Percentiles rank a stretch among this genome's conserved stretches.
Evolutionary conservation across 495 filamentous ascomycete species (phyloP).

Genomic region (Platismatia glauca): DNA sequence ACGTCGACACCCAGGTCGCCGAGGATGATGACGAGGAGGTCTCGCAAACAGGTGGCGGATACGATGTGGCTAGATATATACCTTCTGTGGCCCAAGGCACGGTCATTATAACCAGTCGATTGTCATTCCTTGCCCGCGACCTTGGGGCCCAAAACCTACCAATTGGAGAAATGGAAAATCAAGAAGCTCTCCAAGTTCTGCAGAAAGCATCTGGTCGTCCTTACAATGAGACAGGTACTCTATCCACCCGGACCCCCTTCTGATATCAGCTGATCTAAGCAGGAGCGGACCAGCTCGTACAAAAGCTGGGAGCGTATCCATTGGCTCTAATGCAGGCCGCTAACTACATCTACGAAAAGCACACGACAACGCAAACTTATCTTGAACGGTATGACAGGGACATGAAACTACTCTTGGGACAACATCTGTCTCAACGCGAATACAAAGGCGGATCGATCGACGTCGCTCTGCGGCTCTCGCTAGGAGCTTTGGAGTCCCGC

Average conservation of each 20-base stretch:
- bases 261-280: not conserved
- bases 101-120: not conserved
- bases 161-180: constrained; percentile 1
- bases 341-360: not conserved
- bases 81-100: constrained; percentile 1
- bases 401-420: not conserved
- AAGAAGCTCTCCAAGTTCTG: not conserved
- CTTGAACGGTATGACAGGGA: constrained; percentile 3
- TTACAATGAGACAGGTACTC: not conserved
- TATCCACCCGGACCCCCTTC: not conserved
- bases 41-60: not conserved
- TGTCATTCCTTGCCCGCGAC: not conserved
- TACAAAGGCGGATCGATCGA: not conserved
- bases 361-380: constrained; percentile 8
- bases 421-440: not conserved
- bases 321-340: constrained; percentile 1
- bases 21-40: not conserved
- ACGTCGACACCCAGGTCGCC: too few relatives aligned
- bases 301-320: not conserved
- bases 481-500: not conserved
- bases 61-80: not conserved
- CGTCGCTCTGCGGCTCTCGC: not conserved
- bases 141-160: not conserved
- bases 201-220: not conserved
- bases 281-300: not conserved